phyloP scores from a whole-genome alignment of 805 yeast genomes.

The Cephaloascus albidus region DNA sequence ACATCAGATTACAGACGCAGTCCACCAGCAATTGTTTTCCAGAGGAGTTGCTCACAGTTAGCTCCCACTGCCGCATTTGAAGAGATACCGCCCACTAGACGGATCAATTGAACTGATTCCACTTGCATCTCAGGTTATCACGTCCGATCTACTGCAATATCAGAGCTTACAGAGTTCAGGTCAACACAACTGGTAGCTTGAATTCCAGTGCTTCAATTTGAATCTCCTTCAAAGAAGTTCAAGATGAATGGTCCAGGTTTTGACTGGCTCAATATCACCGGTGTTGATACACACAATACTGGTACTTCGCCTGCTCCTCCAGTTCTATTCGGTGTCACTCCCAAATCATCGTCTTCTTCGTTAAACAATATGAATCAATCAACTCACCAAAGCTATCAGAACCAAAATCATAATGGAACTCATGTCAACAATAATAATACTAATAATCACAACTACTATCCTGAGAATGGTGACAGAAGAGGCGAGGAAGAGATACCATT shows the following conservation, averaged over 20 bases:
- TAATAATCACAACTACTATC: slow-evolving; percentile 1
- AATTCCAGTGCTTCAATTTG: no score
- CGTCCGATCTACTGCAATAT: no score
- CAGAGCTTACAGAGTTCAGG: no score
- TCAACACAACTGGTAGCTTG: no score
- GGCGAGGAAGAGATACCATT: slow-evolving; percentile 44
- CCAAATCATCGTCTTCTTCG: slow-evolving; percentile 6
- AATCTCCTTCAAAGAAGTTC: no score
- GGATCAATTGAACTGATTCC: no score
- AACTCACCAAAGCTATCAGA: slow-evolving; percentile 1
- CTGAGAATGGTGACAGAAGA: slow-evolving; percentile 11
- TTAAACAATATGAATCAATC: slow-evolving; percentile 7
- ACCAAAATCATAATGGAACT: not conserved
- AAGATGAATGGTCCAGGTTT: slow-evolving; percentile 28
- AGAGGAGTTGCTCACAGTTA: no score
- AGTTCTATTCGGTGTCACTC: slow-evolving; percentile 37
- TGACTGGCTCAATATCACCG: slow-evolving; percentile 44
- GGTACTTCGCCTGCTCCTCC: slow-evolving; percentile 32
- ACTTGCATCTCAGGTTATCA: no score
- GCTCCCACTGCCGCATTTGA: no score
- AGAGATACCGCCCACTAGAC: no score
- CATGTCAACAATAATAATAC: not conserved
- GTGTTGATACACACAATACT: slow-evolving; percentile 12
- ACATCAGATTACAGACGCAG: no score
- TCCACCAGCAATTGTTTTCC: no score